Conservation (phyloP, 306 rosid genomes). For the Citrullus mucosospermus region DNA sequence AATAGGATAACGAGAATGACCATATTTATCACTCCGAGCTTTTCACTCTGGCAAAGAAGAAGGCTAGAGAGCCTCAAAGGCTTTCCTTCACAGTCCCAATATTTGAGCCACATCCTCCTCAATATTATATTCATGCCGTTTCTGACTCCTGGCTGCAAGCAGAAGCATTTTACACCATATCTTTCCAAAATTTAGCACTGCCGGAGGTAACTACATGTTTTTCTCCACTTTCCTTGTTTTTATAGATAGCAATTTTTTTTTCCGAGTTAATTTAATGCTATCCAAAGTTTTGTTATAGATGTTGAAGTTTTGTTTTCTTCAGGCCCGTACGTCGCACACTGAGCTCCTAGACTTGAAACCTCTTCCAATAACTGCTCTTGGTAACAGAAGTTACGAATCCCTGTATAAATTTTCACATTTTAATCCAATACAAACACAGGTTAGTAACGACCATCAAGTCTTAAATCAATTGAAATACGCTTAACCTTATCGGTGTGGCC, state of each 20-base stretch:
- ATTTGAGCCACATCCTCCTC: constrained; percentile 99
- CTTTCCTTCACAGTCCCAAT: constrained; percentile 94
- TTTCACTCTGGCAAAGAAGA: constrained; percentile 66
- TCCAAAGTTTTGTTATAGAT: constrained; percentile 19
- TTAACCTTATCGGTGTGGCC: background rate
- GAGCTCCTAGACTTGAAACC: constrained; percentile 93
- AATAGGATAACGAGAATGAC: constrained; percentile 90
- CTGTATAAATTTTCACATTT: constrained; percentile 82
- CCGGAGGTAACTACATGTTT: constrained; percentile 55
- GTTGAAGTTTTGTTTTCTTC: constrained; percentile 16
- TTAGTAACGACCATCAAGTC: constrained; percentile 21
- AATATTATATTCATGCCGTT: constrained; percentile 80
- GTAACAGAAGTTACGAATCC: constrained; percentile 56
- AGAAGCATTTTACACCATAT: constrained; percentile 81
- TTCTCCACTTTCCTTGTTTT: background rate
- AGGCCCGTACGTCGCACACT: constrained; percentile 77
- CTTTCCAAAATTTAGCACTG: constrained; percentile 71
- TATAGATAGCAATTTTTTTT: background rate
- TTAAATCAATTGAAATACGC: background rate
- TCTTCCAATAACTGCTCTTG: constrained; percentile 78
- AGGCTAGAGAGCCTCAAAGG: constrained; percentile 80
- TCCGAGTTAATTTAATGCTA: constrained; percentile 7
- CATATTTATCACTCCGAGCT: constrained; percentile 91
- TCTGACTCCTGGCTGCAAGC: constrained; percentile 96
- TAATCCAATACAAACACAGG: constrained; percentile 98